phyloP scores from a whole-genome alignment of 2,329 filamentous ascomycete genomes.

The Xylariaceae sp. region DNA sequence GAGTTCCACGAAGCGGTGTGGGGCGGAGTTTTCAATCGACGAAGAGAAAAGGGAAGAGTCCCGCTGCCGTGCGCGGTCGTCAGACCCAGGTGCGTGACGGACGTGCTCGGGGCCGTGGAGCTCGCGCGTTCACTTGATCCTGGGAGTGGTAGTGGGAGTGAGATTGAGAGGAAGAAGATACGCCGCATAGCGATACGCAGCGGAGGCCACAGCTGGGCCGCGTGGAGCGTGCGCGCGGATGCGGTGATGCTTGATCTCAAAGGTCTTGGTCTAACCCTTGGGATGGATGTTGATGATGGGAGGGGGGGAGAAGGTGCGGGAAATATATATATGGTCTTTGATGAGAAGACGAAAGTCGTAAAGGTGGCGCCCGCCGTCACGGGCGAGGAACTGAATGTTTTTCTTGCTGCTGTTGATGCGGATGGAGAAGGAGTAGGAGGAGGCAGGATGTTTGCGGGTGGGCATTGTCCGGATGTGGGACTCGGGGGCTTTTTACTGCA shows the following conservation, averaged over 20 bases:
- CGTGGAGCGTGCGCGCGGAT: conserved; percentile 43
- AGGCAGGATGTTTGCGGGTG: conserved; percentile 45
- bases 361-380: conserved; percentile 44
- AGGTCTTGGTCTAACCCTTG: no score
- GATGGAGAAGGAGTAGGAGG: no score
- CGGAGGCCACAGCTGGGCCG: conserved; percentile 45
- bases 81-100: conserved; percentile 31
- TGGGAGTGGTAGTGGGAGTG: no score
- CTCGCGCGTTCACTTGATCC: conserved; percentile 27
- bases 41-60: conserved; percentile 26
- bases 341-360: conserved; percentile 34
- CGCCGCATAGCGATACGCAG: conserved; percentile 42
- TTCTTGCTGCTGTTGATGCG: no score
- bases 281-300: no score
- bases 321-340: conserved; percentile 32
- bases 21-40: conserved; percentile 41
- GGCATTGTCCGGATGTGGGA: conserved; percentile 52
- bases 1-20: conserved; percentile 26
- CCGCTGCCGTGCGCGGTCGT: conserved; percentile 39
- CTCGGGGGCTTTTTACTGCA: conserved; percentile 52
- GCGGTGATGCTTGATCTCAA: conserved; percentile 39
- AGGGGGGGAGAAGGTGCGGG: no score
- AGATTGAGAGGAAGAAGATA: no score
- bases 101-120: conserved; percentile 35
- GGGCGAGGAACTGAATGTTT: conserved; percentile 37